phyloP scores from a whole-genome alignment of 1,284 basidiomycete genomes.

The Trametes pubescens region DNA sequence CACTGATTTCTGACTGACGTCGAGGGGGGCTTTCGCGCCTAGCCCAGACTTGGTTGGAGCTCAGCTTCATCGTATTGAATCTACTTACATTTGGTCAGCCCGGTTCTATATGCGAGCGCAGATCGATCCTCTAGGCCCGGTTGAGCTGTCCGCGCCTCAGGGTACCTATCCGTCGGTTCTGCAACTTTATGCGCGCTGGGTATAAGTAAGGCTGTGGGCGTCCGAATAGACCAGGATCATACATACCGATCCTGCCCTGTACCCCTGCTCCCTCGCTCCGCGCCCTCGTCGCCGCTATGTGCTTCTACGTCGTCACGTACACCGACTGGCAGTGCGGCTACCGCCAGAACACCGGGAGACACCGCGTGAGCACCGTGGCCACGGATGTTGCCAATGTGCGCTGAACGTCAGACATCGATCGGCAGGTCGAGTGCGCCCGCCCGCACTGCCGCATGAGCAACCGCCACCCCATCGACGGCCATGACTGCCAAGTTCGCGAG shows the following conservation, averaged over 20 bases:
- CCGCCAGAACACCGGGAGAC: conserved; percentile 18
- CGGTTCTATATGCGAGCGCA: no score
- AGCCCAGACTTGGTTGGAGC: no score
- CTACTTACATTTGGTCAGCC: no score
- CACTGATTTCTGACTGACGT: no score
- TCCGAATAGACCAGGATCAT: no score
- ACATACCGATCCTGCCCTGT: neutral
- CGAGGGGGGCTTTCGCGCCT: no score
- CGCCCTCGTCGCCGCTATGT: conserved; percentile 23
- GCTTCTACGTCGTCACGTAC: conserved; percentile 30
- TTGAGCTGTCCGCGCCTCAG: no score
- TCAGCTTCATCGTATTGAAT: no score
- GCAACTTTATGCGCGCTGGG: no score
- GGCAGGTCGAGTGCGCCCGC: conserved; percentile 34
- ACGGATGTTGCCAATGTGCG: neutral
- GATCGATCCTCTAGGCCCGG: no score
- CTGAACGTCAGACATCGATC: neutral
- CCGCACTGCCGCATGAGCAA: conserved; percentile 32
- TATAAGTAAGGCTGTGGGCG: no score
- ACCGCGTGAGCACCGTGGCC: conserved; percentile 18
- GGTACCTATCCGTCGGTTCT: no score
- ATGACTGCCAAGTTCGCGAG: conserved; percentile 25
- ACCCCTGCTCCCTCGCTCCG: neutral
- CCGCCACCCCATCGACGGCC: conserved; percentile 21
- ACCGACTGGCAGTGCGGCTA: conserved; percentile 31